Conservation (phyloP, 108 stramenopile genomes). For the Skeletonema costatum region DNA sequence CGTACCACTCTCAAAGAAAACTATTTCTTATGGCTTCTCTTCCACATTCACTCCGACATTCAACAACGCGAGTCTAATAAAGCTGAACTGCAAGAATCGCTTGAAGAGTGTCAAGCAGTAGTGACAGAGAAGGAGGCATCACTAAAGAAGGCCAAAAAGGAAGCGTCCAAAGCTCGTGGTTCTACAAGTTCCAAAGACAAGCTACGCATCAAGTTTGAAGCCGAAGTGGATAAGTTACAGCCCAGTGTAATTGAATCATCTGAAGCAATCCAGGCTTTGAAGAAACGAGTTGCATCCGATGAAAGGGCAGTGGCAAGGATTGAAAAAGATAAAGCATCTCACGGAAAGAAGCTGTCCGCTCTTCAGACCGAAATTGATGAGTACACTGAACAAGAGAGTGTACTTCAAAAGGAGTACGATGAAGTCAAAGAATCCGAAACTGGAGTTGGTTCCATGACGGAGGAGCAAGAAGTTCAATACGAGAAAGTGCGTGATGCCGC, state of each 20-base stretch:
- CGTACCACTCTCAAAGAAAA: slow-evolving; percentile 77
- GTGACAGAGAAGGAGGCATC: slow-evolving; percentile 63
- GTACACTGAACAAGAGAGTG: slow-evolving; percentile 46
- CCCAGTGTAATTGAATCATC: slow-evolving; percentile 69
- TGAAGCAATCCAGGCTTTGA: slow-evolving; percentile 75
- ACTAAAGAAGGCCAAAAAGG: slow-evolving; percentile 78
- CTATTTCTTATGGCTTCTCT: slow-evolving; percentile 93
- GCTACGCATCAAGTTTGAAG: slow-evolving; percentile 63
- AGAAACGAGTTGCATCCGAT: slow-evolving; percentile 66
- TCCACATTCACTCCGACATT: slow-evolving; percentile 87
- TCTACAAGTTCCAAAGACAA: slow-evolving; percentile 70
- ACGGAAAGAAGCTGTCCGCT: slow-evolving; percentile 56
- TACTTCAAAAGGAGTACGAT: slow-evolving; percentile 81
- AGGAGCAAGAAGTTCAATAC: slow-evolving; percentile 85
- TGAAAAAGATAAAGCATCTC: slow-evolving; percentile 58
- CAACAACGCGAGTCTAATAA: slow-evolving; percentile 66
- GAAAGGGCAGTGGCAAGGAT: slow-evolving; percentile 60
- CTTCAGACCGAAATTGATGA: slow-evolving; percentile 64
- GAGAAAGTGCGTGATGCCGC: slow-evolving; percentile 82
- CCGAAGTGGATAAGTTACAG: slow-evolving; percentile 70
- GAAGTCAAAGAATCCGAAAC: slow-evolving; percentile 72
- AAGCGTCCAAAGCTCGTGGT: slow-evolving; percentile 65
- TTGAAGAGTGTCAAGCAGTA: slow-evolving; percentile 51
- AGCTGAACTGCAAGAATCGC: slow-evolving; percentile 58
- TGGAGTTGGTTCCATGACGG: slow-evolving; percentile 61